Percentiles rank a stretch among this genome's conserved stretches.
Conservation (phyloP, 768 basidiomycete species). For the Trametopsis cervina region DNA sequence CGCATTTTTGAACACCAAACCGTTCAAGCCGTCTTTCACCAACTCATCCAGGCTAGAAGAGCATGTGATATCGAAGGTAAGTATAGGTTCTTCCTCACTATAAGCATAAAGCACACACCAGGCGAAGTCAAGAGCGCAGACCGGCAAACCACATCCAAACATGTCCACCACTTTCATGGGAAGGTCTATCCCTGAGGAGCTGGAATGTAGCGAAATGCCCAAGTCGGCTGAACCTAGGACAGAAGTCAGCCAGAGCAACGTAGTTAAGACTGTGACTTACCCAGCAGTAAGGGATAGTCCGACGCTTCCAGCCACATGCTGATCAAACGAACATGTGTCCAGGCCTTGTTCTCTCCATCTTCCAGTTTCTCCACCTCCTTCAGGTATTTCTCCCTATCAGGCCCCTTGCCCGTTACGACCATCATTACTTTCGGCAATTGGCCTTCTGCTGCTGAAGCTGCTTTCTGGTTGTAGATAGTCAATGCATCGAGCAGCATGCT, state of each 20-base stretch:
- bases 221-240: constrained; percentile 84
- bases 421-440: constrained; percentile 72
- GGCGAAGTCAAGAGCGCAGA: constrained; percentile 80
- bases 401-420: constrained; percentile 88
- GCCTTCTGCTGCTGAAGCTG: constrained; percentile 26
- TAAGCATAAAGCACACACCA: constrained; percentile 49
- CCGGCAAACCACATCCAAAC: constrained; percentile 96
- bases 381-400: constrained; percentile 71
- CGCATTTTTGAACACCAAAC: constrained; percentile 66
- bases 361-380: constrained; percentile 51
- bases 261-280: constrained; percentile 28
- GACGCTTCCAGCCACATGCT: constrained; percentile 85
- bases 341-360: constrained; percentile 32
- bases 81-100: neutral
- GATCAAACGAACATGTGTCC: constrained; percentile 73
- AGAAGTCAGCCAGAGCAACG: too few species aligned
- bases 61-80: neutral
- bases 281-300: constrained; percentile 86
- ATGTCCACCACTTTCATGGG: constrained; percentile 99
- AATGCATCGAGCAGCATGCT: constrained; percentile 74
- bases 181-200: constrained; percentile 84
- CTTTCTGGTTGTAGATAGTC: constrained; percentile 56
- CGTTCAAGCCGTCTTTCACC: constrained; percentile 80
- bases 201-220: constrained; percentile 86
- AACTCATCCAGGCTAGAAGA: constrained; percentile 70